Evolutionary conservation across 2,329 filamentous ascomycete species (phyloP), one percentile per base, ranked within the genome.

Genomic region (Bipolaris victoriae): DNA sequence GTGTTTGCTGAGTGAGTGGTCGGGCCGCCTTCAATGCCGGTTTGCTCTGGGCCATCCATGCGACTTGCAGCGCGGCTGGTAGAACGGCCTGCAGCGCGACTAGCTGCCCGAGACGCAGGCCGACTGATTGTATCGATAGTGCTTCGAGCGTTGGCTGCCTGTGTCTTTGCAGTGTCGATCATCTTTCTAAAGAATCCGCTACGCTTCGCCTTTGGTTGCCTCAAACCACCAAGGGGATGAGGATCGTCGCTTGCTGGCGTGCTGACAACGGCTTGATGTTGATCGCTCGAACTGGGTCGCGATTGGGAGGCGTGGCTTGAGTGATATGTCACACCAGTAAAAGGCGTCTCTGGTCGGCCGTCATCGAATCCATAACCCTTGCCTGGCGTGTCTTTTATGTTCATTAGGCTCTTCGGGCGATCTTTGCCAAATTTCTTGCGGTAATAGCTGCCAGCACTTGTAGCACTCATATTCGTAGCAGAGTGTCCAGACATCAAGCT

Each of bases 151-250:
- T 88, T 96, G 1, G 94, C 94, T 33, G 96, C 93, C 31, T 92
- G 92, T 0, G 94, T 97, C 79, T 96, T 97, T 15, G 93, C 94
- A 2, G 91, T 92, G 64, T 97, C 93, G 29, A 97, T 86, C 67
- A 98, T 94, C 72, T 96, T 96, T 77, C 94, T 95, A 82, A 98
- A 95, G 70, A 98, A 96, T 47, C 92, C 94, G 60, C 89, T 88
- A 75, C 92, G 95, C 64, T 77, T 81, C 62, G 91, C 87, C 83
- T 77, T 93, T 90, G 92, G 92, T 9, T 84, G 83, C 11, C 80
- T 81, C 7, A 98, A 83, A 0, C 94, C 93, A 39, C 94, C 94
- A 5, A 97, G 82, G 0, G 89, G 85, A 37, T 87, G 84, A 18
- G 85, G 83, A 0, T 84, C 83, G 46, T 93, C 90, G 1, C 84